Evolutionary conservation across 2,329 filamentous ascomycete genomes (phyloP).

Genomic region (Trichoderma breve): DNA sequence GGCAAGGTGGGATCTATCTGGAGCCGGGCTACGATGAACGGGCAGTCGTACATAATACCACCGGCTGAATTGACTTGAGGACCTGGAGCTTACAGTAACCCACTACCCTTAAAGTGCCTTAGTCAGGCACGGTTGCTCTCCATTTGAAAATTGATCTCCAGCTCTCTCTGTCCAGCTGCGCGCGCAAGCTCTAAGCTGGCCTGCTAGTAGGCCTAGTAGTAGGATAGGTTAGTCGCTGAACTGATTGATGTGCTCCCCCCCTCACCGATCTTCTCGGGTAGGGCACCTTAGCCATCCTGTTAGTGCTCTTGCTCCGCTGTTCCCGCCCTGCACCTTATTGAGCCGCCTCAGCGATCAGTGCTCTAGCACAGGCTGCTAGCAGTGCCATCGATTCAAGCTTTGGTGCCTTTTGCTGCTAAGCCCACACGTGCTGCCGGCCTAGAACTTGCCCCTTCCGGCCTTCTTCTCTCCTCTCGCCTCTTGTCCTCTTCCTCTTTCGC

Average conservation of each 20-base stretch:
- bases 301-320: conserved; percentile 7
- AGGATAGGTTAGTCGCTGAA: not conserved
- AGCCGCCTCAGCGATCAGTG: not conserved
- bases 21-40: not conserved
- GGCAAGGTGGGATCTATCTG: not conserved
- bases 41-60: not conserved
- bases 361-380: not conserved
- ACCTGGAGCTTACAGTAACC: not conserved
- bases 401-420: not conserved
- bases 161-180: not conserved
- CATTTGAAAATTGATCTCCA: not conserved
- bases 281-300: conserved; percentile 2
- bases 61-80: not conserved
- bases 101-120: not conserved
- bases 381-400: not conserved
- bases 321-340: not conserved
- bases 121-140: not conserved
- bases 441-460: not conserved
- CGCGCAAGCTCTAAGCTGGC: too few relatives aligned
- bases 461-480: not conserved
- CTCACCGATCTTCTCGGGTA: conserved; percentile 15
- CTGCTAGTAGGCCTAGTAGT: not conserved
- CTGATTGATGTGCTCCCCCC: not conserved
- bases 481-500: not conserved
- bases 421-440: not conserved